These are phyloP conservation scores for Dissoconium aciculare DNA, from an alignment of 2,329 filamentous ascomycete species.

Conservation along the genomic window DNA sequence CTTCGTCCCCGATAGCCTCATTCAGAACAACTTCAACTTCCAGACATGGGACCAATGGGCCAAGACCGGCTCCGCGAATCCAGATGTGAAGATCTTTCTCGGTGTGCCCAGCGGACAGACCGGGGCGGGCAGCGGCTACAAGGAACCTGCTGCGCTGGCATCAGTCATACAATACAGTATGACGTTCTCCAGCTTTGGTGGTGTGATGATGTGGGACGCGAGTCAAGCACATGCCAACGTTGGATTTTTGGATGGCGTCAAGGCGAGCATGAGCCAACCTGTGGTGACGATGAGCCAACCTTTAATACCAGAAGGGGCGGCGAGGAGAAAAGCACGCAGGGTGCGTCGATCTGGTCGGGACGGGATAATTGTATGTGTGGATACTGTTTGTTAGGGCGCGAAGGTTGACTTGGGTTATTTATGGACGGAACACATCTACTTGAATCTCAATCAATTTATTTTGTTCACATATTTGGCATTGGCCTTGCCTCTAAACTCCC, in stretches of 20 bases:
- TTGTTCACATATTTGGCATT: too few relatives aligned
- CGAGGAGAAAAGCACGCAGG: too few relatives aligned
- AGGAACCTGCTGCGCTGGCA: slow-evolving; percentile 15
- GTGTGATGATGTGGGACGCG: slow-evolving; percentile 35
- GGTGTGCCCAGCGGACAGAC: slow-evolving; percentile 25
- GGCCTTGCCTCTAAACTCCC: too few relatives aligned
- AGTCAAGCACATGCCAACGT: slow-evolving; percentile 29
- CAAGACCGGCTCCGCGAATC: slow-evolving; percentile 14
- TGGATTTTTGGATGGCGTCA: slow-evolving; percentile 16
- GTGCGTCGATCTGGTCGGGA: too few relatives aligned
- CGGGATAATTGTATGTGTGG: too few relatives aligned
- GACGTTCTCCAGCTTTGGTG: slow-evolving; percentile 24
- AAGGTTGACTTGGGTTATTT: too few relatives aligned
- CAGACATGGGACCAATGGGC: slow-evolving; percentile 31
- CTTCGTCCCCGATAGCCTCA: slow-evolving; percentile 17
- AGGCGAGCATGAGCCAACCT: too few relatives aligned
- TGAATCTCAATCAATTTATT: too few relatives aligned
- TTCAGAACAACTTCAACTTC: slow-evolving; percentile 40
- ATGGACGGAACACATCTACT: too few relatives aligned
- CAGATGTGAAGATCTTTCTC: slow-evolving; percentile 23
- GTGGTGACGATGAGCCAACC: too few relatives aligned
- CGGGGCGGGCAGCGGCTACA: slow-evolving; percentile 22
- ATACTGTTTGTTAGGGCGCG: too few relatives aligned
- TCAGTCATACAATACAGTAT: slow-evolving; percentile 20
- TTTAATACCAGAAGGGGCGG: too few relatives aligned